A percentile compares a stretch with the other conserved stretches of the same genome.
phyloP scores from a whole-genome alignment of 306 rosid genomes.

The Lupinus albus region DNA sequence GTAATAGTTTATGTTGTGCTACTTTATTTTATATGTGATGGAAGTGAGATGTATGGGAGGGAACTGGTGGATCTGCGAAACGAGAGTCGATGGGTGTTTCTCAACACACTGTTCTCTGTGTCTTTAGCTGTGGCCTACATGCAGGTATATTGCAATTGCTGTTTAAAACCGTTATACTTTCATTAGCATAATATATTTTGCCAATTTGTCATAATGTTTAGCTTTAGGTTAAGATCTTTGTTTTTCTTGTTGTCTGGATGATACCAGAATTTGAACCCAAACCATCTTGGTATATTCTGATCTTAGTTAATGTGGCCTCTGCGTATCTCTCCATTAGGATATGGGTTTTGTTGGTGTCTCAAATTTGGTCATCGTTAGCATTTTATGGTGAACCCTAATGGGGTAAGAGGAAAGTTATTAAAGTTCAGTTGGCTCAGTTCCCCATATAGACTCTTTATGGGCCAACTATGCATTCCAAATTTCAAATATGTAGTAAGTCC shows the following conservation, averaged over 20 bases:
- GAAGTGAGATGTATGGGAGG: constrained; percentile 95
- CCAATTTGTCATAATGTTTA: constrained; percentile 27
- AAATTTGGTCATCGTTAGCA: constrained; percentile 35
- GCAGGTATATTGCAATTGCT: constrained; percentile 67
- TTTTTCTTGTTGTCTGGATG: too few species aligned
- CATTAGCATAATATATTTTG: constrained; percentile 21
- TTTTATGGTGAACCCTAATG: constrained; percentile 9
- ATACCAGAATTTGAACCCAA: too few species aligned
- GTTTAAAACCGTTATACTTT: constrained; percentile 32
- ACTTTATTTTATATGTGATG: constrained; percentile 61
- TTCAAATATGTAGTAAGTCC: constrained; percentile 31
- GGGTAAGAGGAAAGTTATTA: constrained; percentile 26
- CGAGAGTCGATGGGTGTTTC: constrained; percentile 89
- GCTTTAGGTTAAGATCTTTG: too few species aligned
- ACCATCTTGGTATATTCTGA: constrained; percentile 19
- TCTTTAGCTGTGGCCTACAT: constrained; percentile 98
- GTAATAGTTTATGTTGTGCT: constrained; percentile 48
- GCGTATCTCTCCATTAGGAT: constrained; percentile 20
- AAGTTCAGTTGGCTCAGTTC: constrained; percentile 9
- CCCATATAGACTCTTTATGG: constrained; percentile 28
- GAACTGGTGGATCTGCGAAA: constrained; percentile 96
- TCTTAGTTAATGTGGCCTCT: constrained; percentile 29
- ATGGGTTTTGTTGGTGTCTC: constrained; percentile 15
- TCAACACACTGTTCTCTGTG: constrained; percentile 92
- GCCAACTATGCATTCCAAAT: constrained; percentile 25